These are phyloP conservation scores for Fusarium humuli DNA, from an alignment of 2,329 filamentous ascomycete genomes.

Conservation along the genomic window DNA sequence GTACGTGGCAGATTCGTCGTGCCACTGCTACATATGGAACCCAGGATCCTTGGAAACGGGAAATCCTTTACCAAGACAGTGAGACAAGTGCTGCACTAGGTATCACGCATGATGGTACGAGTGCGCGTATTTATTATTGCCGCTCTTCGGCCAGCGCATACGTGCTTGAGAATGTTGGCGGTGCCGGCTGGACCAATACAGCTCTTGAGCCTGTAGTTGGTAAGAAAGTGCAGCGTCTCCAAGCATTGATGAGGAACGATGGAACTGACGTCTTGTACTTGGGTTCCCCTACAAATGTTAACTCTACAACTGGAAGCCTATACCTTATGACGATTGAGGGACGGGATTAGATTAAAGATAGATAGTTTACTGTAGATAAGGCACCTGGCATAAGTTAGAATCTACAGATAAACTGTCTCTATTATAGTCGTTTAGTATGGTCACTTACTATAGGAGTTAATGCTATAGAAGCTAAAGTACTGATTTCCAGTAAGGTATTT, in stretches of 20 bases:
- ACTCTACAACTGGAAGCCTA: constrained; percentile 27
- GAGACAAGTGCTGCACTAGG: constrained; percentile 16
- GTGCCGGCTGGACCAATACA: constrained; percentile 17
- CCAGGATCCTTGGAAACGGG: constrained; percentile 7
- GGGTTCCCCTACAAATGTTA: constrained; percentile 18
- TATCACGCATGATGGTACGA: constrained; percentile 18
- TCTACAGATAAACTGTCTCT: no score
- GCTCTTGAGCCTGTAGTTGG: constrained; percentile 11
- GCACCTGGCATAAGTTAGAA: no score
- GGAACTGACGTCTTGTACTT: constrained; percentile 29
- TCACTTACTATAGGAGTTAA: no score
- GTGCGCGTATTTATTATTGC: constrained; percentile 17
- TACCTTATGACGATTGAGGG: constrained; percentile 9
- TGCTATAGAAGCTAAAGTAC: no score
- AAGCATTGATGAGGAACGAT: constrained; percentile 21
- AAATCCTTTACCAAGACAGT: constrained; percentile 8
- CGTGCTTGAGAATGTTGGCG: constrained; percentile 28
- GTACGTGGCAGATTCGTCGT: constrained; percentile 14
- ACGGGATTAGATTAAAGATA: background rate
- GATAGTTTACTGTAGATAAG: background rate
- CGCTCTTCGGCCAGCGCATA: constrained; percentile 8
- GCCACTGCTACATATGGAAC: constrained; percentile 14
- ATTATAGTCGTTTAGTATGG: no score
- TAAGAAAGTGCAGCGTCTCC: constrained; percentile 23
- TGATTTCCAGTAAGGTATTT: no score